Evolutionary conservation across 2,329 filamentous ascomycete species (phyloP).

Genomic region (Calonectria pseudoreteaudii): DNA sequence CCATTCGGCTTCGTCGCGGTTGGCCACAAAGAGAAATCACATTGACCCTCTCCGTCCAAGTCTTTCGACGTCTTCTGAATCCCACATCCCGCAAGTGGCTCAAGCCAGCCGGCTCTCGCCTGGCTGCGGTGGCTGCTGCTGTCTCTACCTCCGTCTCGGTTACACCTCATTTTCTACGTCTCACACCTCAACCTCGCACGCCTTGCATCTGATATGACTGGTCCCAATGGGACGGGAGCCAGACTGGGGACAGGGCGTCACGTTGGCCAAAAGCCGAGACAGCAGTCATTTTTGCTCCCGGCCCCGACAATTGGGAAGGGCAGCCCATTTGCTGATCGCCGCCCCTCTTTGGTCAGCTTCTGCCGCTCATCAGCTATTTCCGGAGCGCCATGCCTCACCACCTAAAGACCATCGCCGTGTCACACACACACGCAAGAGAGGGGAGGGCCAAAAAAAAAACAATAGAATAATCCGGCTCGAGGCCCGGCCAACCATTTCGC

Average conservation of each 20-base stretch:
- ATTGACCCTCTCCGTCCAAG: background rate
- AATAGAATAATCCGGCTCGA: background rate
- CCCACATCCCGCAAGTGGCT: constrained; percentile 3
- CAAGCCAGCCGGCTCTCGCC: background rate
- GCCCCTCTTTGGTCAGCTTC: constrained; percentile 4
- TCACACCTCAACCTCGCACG: constrained; percentile 7
- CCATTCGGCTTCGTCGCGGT: constrained; percentile 1
- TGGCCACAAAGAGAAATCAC: background rate
- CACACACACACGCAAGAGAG: background rate
- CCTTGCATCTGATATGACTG: constrained; percentile 4
- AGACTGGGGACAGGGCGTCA: background rate
- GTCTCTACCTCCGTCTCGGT: constrained; percentile 1
- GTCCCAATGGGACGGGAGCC: constrained; percentile 9
- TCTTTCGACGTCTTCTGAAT: background rate
- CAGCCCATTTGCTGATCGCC: constrained; percentile 2
- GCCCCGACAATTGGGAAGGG: background rate
- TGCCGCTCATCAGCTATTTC: constrained; percentile 1
- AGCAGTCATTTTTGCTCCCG: background rate
- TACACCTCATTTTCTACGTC: constrained; percentile 10
- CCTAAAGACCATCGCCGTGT: background rate
- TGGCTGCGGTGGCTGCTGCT: background rate
- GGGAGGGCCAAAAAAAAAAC: background rate
- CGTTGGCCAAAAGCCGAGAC: constrained; percentile 4
- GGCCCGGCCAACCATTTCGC: background rate
- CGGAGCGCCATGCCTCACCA: background rate